phyloP scores from a whole-genome alignment of 106 monocot genomes.

The Cymbidium sinense region DNA sequence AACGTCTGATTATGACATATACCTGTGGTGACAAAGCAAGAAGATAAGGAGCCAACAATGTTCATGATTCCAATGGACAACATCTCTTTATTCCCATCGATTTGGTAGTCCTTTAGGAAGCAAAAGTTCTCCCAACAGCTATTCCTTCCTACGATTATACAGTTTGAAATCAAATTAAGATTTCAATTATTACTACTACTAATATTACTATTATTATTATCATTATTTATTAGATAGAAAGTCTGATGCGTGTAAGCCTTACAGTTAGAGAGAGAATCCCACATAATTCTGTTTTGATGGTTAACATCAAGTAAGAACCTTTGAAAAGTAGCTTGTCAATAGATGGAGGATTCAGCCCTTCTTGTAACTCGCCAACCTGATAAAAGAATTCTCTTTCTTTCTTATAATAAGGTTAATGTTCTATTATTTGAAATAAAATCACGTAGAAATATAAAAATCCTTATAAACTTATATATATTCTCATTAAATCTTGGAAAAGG shows the following conservation, averaged over 20 bases:
- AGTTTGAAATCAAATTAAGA: background rate
- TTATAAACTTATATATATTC: too few relatives aligned
- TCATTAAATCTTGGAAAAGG: background rate
- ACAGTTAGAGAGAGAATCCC: slow-evolving; percentile 77
- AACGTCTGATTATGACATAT: too few relatives aligned
- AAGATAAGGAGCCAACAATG: slow-evolving; percentile 38
- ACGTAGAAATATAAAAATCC: background rate
- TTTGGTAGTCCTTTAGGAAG: slow-evolving; percentile 31
- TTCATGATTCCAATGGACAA: slow-evolving; percentile 55
- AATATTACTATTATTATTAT: too few relatives aligned
- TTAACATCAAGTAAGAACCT: slow-evolving; percentile 40
- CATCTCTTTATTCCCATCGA: slow-evolving; percentile 68
- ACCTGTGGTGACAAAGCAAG: slow-evolving; percentile 50
- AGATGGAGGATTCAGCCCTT: slow-evolving; percentile 84
- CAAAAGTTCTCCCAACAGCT: slow-evolving; percentile 44
- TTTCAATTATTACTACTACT: too few relatives aligned
- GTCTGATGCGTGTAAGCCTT: background rate
- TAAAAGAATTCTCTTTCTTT: background rate
- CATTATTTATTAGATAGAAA: background rate
- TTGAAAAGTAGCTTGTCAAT: slow-evolving; percentile 51
- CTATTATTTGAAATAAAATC: background rate
- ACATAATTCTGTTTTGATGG: slow-evolving; percentile 73
- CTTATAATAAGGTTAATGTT: background rate
- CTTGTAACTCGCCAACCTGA: slow-evolving; percentile 69
- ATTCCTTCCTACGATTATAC: slow-evolving; percentile 47